Evolutionary conservation across 306 rosid species (phyloP), one percentile per base, ranked within the genome.

Genomic region (Citrullus colocynthis): DNA sequence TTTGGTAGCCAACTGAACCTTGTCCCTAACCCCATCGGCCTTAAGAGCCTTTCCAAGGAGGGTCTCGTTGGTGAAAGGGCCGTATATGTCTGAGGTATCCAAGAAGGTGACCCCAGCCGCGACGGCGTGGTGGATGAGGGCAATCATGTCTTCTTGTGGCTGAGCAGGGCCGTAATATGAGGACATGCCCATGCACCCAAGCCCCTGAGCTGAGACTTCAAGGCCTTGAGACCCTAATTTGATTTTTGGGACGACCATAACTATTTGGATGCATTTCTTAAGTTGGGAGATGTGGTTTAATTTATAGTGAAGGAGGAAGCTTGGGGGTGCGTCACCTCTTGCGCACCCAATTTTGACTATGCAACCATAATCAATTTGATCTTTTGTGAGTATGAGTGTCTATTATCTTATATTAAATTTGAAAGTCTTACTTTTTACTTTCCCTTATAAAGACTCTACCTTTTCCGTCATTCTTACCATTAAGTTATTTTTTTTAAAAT

Each of bases 141-240:
- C 51, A n/a, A 93, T 83, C 96, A 90, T 89, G 44, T 93, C 91
- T 4, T 86, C 7, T 1, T 89, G 86, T 0, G 98, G 97, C 73
- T 85, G 87, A 0, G 89, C 86, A 67, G 91, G 81, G 11, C 92
- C 92, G 37, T 89, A 91, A 87, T n/a, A 79, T 20, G 81, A 77
- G n/a, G 97, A 86, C 98, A 93, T 91, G 9, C 90, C 83, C 96
- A 88, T 84, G 78, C 97, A 91, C 1, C 96, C 91, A 36, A 91
- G 87, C 59, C 93, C 96, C 34, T 91, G 90, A 1, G 77, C 77
- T 0, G 96, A 89, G 2, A 88, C 90, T 62, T 85, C 92, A 41
- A 90, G 64, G 41, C 95, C 95, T 45, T 88, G 82, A 11, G 90
- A 88, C 1, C 90, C 95, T 16, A 90, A 79, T 81, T 88, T 90